Evolutionary conservation across 768 basidiomycete species (phyloP), one percentile per base, ranked within the genome.

Genomic region (Russula lepida): DNA sequence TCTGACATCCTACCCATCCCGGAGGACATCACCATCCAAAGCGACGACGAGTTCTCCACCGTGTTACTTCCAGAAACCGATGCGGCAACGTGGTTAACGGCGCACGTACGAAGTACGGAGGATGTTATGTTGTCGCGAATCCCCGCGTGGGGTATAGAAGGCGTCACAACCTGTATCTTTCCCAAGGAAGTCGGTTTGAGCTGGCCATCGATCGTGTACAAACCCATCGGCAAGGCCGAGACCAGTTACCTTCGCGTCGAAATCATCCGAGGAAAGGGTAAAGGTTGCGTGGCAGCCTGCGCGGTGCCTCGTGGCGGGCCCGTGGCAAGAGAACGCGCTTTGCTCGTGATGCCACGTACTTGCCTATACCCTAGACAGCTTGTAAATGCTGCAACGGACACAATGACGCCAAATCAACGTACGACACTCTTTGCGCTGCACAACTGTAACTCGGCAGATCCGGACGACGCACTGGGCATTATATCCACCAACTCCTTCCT

Each of bases 311-410:
- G 55, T 4, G 73, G 72, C 51, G 73, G 76, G 12, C 60, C 72
- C 19, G 71, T 78, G 51, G 63, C 74, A 4, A 64, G 60, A n/a
- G 76, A 78, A 53, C 72, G 76, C 3, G 74, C 76, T 0, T 66
- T 77, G 33, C 62, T 77, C 33, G 58, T 77, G 6, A 39, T 57
- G 59, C 52, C 49, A 44, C 49, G 17, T 4, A 55, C 59, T 46
- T 59, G 39, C 9, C 2, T 25, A 11, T 8, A 13, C 37, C 48
- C 56, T 28, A 11, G 5, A 30, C 33, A 17, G 4, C 6, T 47
- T 28, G 39, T 49, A 6, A 21, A 9, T 15, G 13, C n/a, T 12
- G 28, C 47, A n/a, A 48, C 28, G n/a, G 5, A 6, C 8, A 17
- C 27, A 2, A 53, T 63, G 61, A n/a, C 27, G 13, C 52, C 35